Percentiles rank a stretch among this genome's conserved stretches.
phyloP scores from a whole-genome alignment of 306 rosid species.

The Fragaria iinumae region DNA sequence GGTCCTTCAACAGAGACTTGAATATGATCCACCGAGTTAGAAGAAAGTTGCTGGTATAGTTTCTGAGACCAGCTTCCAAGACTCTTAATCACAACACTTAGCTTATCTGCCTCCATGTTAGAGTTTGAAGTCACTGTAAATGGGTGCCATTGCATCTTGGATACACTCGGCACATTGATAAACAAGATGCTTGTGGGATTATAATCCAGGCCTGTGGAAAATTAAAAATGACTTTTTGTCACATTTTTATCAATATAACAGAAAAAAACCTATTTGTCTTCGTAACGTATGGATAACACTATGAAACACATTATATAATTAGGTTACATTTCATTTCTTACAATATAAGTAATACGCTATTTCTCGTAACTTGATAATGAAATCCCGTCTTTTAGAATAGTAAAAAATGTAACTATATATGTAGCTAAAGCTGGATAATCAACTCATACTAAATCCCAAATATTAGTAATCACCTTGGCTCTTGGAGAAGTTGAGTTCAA shows the following conservation, averaged over 20 bases:
- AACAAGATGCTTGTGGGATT: slow-evolving; percentile 63
- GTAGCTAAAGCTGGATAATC: background rate
- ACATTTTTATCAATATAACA: background rate
- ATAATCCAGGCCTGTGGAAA: slow-evolving; percentile 46
- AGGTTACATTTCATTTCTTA: background rate
- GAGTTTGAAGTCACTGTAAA: slow-evolving; percentile 63
- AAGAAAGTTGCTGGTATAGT: slow-evolving; percentile 47
- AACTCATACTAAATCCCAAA: background rate
- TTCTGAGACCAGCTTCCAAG: slow-evolving; percentile 61
- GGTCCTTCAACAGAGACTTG: slow-evolving; percentile 83
- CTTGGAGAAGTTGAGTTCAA: slow-evolving; percentile 68
- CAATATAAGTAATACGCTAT: background rate
- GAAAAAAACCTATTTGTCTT: background rate
- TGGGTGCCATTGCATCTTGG: slow-evolving; percentile 86
- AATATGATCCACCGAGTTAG: slow-evolving; percentile 41
- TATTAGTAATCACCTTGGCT: slow-evolving; percentile 29
- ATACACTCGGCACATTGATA: slow-evolving; percentile 62
- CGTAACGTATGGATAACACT: no score
- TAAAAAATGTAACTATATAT: background rate
- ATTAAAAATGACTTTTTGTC: background rate
- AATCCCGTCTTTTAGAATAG: background rate
- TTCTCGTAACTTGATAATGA: background rate
- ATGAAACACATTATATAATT: no score
- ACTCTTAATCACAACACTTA: slow-evolving; percentile 51
- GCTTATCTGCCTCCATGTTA: slow-evolving; percentile 44